Evolutionary conservation across 352 stramenopile genomes (phyloP), one percentile per base, ranked within the genome.

Genomic region (Globisporangium echinulatum): DNA sequence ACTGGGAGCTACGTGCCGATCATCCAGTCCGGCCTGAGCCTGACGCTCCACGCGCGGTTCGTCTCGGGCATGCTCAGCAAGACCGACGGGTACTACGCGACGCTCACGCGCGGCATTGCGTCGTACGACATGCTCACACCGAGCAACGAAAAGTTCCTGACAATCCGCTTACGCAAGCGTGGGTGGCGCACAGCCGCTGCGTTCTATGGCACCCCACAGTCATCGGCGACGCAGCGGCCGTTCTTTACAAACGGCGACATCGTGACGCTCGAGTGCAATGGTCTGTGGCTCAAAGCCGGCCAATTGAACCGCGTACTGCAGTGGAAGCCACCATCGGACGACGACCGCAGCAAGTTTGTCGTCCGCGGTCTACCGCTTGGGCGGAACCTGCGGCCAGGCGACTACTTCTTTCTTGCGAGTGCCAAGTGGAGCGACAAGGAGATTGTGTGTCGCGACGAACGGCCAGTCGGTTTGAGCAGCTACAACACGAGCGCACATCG

Each of bases 351-450:
- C 71, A 92, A 92, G 56, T 95, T 93, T 62, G 85, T 95, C 44
- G 70, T 95, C n/a, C 75, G 85, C 37, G 85, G 85, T 0, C 63
- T 95, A 11, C 79, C 82, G 40, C 66, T 93, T 17, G 85, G 85
- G 6, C 75, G 86, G 8, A 90, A 81, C 44, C 52, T 95, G 40
- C 71, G 78, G 1, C 77, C 85, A 0, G 85, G 85, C 0, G 85
- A 95, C 61, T 92, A 92, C 54, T 95, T 93, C 63, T 95, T 95
- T 63, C 71, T 95, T 11, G 89, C 82, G 36, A 93, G 83, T 62
- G 90, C 88, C 74, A 82, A 85, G 63, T 93, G 79, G 75, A 90
- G 90, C 56, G 85, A 95, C 68, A 90, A 90, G 63, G 85, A 95
- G 62, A 78, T 95, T 40, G 81, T 91, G 54, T 77, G 86, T 63